Percentiles rank a stretch among this genome's conserved stretches.
Evolutionary conservation across 495 filamentous ascomycete species (phyloP).

Genomic region (Glutinoglossum americanum): DNA sequence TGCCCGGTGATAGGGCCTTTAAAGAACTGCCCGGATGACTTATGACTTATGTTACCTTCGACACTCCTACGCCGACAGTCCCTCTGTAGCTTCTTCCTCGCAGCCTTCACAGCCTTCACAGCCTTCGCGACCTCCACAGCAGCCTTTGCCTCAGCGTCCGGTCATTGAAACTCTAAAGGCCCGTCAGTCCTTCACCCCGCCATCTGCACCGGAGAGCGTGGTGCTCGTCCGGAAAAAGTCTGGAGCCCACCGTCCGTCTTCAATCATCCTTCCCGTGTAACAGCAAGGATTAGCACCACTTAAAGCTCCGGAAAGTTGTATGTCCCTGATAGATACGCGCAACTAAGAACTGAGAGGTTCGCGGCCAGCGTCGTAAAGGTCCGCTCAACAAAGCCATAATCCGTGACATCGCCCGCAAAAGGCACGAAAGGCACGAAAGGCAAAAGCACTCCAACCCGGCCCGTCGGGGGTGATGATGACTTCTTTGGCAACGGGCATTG

Average conservation of each 20-base stretch:
- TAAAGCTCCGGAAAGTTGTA: neutral
- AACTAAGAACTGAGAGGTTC: neutral
- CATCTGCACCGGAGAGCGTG: neutral
- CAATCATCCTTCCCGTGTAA: neutral
- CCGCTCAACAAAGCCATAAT: neutral
- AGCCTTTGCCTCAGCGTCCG: neutral
- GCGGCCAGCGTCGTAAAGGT: neutral
- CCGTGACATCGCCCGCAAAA: no score
- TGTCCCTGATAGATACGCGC: neutral
- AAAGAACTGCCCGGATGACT: neutral
- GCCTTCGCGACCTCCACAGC: neutral
- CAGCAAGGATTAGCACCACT: neutral
- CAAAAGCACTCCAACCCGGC: neutral
- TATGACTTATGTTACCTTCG: no score
- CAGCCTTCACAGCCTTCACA: no score
- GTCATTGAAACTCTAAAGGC: neutral
- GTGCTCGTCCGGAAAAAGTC: neutral
- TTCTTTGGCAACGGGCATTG: neutral
- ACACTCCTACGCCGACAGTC: no score
- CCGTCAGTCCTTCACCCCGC: neutral
- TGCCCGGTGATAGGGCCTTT: neutral
- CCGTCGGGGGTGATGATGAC: conserved; percentile 1
- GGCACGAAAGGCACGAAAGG: neutral
- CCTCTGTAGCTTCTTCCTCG: no score
- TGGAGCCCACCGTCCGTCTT: neutral